A percentile compares a stretch with the other conserved stretches of the same genome.
phyloP scores from a whole-genome alignment of 805 yeast genomes.

The Ogataea neopini region DNA sequence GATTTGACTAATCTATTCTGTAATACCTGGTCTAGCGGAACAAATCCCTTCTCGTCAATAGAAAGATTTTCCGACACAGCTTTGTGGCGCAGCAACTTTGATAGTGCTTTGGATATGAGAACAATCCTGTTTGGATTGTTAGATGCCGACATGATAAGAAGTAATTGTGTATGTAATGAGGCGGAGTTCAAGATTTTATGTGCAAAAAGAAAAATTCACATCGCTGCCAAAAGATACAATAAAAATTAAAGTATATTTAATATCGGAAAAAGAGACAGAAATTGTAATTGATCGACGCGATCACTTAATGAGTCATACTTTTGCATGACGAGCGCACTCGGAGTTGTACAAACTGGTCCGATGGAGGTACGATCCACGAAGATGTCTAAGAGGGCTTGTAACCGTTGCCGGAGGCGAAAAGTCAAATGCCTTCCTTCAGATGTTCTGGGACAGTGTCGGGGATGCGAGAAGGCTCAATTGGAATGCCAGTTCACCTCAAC shows the following conservation, averaged over 20 bases:
- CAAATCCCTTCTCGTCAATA: slow-evolving; percentile 70
- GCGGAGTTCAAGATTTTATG: neutral
- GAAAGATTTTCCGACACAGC: slow-evolving; percentile 67
- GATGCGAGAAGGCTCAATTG: slow-evolving; percentile 12
- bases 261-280: no score
- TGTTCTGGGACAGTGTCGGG: slow-evolving; percentile 8
- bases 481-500: slow-evolving; percentile 6
- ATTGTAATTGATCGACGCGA: no score
- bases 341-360: neutral
- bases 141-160: neutral
- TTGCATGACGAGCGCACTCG: neutral
- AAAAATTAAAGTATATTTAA: no score
- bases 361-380: neutral
- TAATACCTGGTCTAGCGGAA: slow-evolving; percentile 54
- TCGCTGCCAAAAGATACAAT: no score
- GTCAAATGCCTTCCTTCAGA: slow-evolving; percentile 17
- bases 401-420: slow-evolving; percentile 22
- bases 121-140: neutral
- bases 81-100: slow-evolving; percentile 83
- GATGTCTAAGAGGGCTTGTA: slow-evolving; percentile 16
- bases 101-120: slow-evolving; percentile 68
- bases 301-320: neutral
- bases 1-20: slow-evolving; percentile 59
- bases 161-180: neutral
- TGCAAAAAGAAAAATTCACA: neutral